Evolutionary conservation across 2,329 filamentous ascomycete species (phyloP), one percentile per base, ranked within the genome.

Genomic region (Fusarium circinatum): DNA sequence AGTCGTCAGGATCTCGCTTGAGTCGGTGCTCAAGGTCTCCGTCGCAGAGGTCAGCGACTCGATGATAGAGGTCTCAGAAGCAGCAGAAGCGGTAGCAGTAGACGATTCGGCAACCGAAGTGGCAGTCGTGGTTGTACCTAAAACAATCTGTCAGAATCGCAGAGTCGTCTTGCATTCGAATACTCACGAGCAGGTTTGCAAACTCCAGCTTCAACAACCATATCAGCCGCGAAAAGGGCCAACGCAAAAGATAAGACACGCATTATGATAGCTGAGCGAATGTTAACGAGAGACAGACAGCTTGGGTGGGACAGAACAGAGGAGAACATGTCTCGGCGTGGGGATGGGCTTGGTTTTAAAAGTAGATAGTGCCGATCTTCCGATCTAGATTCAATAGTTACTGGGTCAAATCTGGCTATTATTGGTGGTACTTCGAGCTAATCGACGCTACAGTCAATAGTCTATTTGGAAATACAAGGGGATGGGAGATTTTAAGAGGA

Each of bases 271-370:
- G 36, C 49, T 66, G 42, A 65, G 9, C 49, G 20, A 39, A 34
- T 4, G 3, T 65, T 49, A 66, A 65, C 30, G 64, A 66, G 18
- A 58, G 63, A 66, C 64, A 44, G 24, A 32, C 49, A 58, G 42
- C 61, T 28, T 24, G 30, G 30, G 6, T 32, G n/a, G 24, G 42
- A 44, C 44, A 49, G 18, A 18, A 15, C 20, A 12, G 12, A 10
- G 36, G 11, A 18, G 0, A 2, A 18, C 8, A 8, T n/a, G 24
- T 26, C 24, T 38, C 3, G 18, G 15, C 8, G 3, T 9, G 17
- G 59, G 41, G 24, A 26, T 20, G 24, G 36, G 2, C 26, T 26
- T 15, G 39, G 6, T 58, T 6, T 44, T 65, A 9, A 65, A 9
- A 65, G 26, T 2, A 18, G 17, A 28, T 56, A 52, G 9, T 48